Base-by-base conservation (phyloP, 1,284 basidiomycete genomes). In the Trichosporon sp. region DNA sequence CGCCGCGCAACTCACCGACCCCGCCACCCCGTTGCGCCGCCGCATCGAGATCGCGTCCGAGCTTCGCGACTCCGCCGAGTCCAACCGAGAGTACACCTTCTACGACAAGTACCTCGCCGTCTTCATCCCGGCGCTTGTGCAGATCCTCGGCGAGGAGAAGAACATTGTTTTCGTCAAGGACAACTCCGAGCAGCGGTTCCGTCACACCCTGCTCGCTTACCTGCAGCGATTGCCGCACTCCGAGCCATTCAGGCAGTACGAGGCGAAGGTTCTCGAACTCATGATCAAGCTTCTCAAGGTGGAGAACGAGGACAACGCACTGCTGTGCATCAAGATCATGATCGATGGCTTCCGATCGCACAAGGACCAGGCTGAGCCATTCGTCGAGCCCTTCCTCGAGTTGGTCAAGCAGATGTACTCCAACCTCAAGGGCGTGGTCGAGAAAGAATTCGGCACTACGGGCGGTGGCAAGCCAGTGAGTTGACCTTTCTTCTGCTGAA, bases 271-370 rank as follows among this genome's bases (percentile, higher is more conserved):
- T 57, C 89, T 92, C 78, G 85, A 84, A 59, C 77, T 85, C 56
- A 82, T 97, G 85, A 85, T 98, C 60, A 84, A 90, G 69, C 83
- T 95, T 46, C 84, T 99, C 46, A 89, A 90, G 57, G 84, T 87
- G 68, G 97, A 99, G 82, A 98, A 96, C 75, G 96, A 99, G 81
- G 96, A 99, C 74, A 96, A 95, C 74, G 96, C 91, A 2, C 86
- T 90, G 32, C 85, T 89, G 2, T 92, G 89, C 62, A 92, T 95
- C 85, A 99, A 99, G 81, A 90, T 89, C 64, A 86, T 96, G 73
- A 89, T 94, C 66, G 96, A 99, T 79, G 80, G 78, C 9, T 76
- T 81, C 64, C 62, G 80, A 46, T 78, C 74, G 46, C 81, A 69
- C 69, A 73, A 89, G 75, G 82, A 85, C n/a, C 82, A 91, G 62